Percentiles rank a stretch among this genome's conserved stretches.
Evolutionary conservation across 208 protist genomes (phyloP).

Genomic region (Trichomonas gallinae): DNA sequence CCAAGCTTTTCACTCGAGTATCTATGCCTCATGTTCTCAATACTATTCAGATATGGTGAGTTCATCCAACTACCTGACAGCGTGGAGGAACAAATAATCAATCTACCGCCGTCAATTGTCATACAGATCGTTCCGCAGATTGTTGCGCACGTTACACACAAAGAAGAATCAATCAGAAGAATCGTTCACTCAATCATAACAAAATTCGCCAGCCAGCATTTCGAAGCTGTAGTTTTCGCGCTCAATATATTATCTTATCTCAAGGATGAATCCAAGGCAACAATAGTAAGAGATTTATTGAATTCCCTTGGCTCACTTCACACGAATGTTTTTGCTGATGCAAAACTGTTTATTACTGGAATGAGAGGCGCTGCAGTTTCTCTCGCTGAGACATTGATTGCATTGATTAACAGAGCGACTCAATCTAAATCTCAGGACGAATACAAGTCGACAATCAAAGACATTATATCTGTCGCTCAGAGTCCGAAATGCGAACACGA

Average conservation of each 20-base stretch:
- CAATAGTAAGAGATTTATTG: neutral
- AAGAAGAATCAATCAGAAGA: neutral
- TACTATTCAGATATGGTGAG: neutral
- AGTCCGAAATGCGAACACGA: neutral
- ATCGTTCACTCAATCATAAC: neutral
- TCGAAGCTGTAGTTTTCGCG: neutral
- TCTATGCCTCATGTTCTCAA: neutral
- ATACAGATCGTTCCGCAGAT: conserved; percentile 9
- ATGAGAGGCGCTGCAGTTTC: neutral
- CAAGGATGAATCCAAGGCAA: neutral
- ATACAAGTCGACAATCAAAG: neutral
- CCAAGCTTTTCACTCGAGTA: neutral
- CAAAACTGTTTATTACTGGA: neutral
- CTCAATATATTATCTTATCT: neutral
- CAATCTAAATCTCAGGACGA: neutral
- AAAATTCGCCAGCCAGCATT: neutral
- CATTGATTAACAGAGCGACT: neutral
- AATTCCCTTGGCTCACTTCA: neutral
- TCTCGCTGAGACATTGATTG: neutral
- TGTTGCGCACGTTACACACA: neutral
- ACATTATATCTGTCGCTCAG: neutral
- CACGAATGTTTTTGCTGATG: neutral
- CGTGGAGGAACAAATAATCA: neutral
- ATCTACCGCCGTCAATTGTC: neutral
- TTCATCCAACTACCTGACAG: neutral